These are phyloP conservation scores for Lactifluus hygrophoroides DNA, from an alignment of 768 basidiomycete genomes.

Conservation along the genomic window DNA sequence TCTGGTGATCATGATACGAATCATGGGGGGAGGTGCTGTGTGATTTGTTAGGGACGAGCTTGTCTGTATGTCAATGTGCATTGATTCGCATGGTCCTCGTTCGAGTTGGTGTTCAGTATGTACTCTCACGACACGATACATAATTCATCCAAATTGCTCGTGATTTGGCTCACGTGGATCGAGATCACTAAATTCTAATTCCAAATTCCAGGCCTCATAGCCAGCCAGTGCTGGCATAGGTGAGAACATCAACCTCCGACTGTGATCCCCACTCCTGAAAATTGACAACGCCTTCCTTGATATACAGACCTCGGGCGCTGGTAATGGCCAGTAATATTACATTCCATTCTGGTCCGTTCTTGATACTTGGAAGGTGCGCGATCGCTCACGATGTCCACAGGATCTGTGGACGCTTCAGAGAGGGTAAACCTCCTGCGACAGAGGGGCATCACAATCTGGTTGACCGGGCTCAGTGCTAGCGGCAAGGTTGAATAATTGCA, in stretches of 20 bases:
- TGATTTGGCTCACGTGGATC: neutral
- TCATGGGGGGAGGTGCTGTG: slow-evolving; percentile 15
- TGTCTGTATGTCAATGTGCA: neutral
- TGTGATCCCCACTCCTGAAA: too few species aligned
- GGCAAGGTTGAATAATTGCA: slow-evolving; percentile 43
- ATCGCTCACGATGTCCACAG: slow-evolving; percentile 2
- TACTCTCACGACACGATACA: too few species aligned
- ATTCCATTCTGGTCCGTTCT: too few species aligned
- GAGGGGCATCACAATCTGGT: slow-evolving; percentile 41
- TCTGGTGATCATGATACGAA: slow-evolving; percentile 13
- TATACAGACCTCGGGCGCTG: neutral
- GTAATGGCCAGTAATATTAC: slow-evolving; percentile 42
- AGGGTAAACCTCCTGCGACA: slow-evolving; percentile 2
- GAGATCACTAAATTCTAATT: too few species aligned
- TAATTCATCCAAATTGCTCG: too few species aligned
- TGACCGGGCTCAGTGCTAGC: slow-evolving; percentile 92
- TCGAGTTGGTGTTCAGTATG: too few species aligned
- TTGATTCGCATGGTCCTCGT: neutral
- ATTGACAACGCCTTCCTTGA: too few species aligned
- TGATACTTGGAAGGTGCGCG: too few species aligned
- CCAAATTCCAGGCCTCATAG: too few species aligned
- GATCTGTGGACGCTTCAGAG: slow-evolving; percentile 12
- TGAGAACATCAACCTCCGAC: neutral
- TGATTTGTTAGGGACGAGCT: slow-evolving; percentile 20
- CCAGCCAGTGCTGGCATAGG: too few species aligned